Conservation (phyloP, 805 yeast genomes). For the Metschnikowia shivogae region DNA sequence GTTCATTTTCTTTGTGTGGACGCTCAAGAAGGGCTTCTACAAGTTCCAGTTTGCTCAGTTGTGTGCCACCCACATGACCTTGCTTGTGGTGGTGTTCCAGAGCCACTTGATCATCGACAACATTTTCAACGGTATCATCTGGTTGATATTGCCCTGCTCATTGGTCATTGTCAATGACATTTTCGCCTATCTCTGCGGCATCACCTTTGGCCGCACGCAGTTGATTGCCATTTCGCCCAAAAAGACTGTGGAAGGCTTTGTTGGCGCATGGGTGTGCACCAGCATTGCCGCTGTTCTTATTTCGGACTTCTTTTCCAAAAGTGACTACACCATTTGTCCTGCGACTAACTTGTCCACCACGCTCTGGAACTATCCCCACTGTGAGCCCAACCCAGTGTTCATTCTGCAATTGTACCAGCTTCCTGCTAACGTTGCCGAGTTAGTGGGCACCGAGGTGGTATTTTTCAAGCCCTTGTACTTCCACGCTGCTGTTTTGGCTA, state of each 20-base stretch:
- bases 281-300: slow-evolving; percentile 66
- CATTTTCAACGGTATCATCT: slow-evolving; percentile 83
- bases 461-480: slow-evolving; percentile 82
- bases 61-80: slow-evolving; percentile 90
- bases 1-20: slow-evolving; percentile 83
- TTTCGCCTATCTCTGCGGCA: slow-evolving; percentile 95
- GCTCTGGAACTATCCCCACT: slow-evolving; percentile 58
- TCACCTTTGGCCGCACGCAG: slow-evolving; percentile 91
- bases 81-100: slow-evolving; percentile 85
- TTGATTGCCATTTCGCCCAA: slow-evolving; percentile 92
- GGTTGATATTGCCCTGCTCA: slow-evolving; percentile 91
- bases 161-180: slow-evolving; percentile 92
- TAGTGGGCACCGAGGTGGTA: slow-evolving; percentile 43
- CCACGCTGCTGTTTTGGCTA: slow-evolving; percentile 81
- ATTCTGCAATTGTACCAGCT: slow-evolving; percentile 71
- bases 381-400: slow-evolving; percentile 89
- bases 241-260: slow-evolving; percentile 94
- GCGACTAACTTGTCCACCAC: slow-evolving; percentile 62
- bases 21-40: slow-evolving; percentile 83
- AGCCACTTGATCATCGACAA: slow-evolving; percentile 90
- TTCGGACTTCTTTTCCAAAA: slow-evolving; percentile 59
- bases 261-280: slow-evolving; percentile 97
- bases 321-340: slow-evolving; percentile 83
- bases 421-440: slow-evolving; percentile 61
- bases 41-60: slow-evolving; percentile 92